Base-by-base conservation (phyloP, 148 eudicot genomes). In the Silene uniflora region DNA sequence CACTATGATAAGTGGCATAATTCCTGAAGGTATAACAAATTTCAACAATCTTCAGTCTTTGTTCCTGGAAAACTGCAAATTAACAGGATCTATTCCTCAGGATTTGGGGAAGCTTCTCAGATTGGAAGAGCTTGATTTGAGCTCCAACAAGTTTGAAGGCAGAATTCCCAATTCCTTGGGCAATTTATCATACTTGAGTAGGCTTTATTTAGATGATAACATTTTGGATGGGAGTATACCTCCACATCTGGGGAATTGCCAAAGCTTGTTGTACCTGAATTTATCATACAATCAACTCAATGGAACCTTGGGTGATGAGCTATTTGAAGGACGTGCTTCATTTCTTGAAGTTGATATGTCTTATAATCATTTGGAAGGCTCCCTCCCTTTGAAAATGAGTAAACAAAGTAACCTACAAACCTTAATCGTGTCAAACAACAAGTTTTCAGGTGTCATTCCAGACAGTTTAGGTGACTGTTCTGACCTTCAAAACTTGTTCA, bases 371-470 rank as follows among this genome's bases (percentile, higher is more conserved):
- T 77, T 84, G n/a, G 54, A 68, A 62, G 88, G 88, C 1, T 21
- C 80, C 18, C 54, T 8, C 71, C 80, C 39, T 14, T 85, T 3
- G 74, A 72, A 82, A 67, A 74, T 85, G 1, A 69, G 80, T 5
- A n/a, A 35, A 23, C 78, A 83, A 61, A 78, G 2, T 44, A 76
- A 69, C 29, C 80, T 87, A n/a, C 9, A 58, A 10, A 10, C 0
- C n/a, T 3, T 44, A n/a, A n/a, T n/a, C n/a, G n/a, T n/a, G n/a
- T n/a, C n/a, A n/a, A n/a, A n/a, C n/a, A n/a, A n/a, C 85, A 27
- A 35, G 46, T 29, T 81, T 23, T 76, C 85, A 2, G 90, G 88
- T 17, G 61, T 67, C 46, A 75, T 87, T 68, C 86, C 86, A 10
- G 62, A 52, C 23, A 63, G 76, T 27, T 61, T 85, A 3, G 62